These are phyloP conservation scores for Venturia effusa DNA, from an alignment of 2,329 filamentous ascomycete genomes.

Conservation along the genomic window DNA sequence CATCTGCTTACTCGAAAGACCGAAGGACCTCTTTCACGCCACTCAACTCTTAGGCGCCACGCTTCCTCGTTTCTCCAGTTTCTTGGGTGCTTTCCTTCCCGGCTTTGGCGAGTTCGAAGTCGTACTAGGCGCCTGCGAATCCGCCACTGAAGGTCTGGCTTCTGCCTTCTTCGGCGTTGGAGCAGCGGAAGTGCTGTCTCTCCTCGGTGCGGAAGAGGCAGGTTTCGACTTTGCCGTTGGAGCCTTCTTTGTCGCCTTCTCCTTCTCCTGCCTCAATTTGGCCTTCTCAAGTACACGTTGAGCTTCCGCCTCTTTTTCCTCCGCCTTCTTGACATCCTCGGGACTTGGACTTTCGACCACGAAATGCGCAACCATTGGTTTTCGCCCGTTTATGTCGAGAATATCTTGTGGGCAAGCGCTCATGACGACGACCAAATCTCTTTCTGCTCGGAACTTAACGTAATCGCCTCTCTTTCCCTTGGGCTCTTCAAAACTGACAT, in stretches of 20 bases:
- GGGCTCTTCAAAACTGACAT: slow-evolving; percentile 31
- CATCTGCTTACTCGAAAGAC: background rate
- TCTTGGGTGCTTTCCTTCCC: slow-evolving; percentile 6
- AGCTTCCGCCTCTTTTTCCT: slow-evolving; percentile 7
- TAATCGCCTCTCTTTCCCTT: slow-evolving; percentile 31
- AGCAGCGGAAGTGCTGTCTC: background rate
- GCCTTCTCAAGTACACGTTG: slow-evolving; percentile 7
- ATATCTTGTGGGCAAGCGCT: slow-evolving; percentile 37
- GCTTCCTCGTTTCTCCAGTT: slow-evolving; percentile 12
- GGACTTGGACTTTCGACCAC: slow-evolving; percentile 17
- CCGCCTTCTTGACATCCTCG: slow-evolving; percentile 7
- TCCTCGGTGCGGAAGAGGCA: background rate
- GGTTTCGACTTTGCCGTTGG: background rate
- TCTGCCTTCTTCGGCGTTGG: background rate
- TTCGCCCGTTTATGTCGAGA: slow-evolving; percentile 31
- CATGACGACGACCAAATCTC: slow-evolving; percentile 37
- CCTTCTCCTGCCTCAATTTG: slow-evolving; percentile 5
- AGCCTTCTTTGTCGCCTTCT: background rate
- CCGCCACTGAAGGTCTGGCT: background rate
- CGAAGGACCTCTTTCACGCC: background rate
- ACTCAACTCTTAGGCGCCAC: background rate
- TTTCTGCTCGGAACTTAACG: slow-evolving; percentile 32
- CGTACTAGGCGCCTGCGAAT: background rate
- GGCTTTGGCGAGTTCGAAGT: slow-evolving; percentile 1
- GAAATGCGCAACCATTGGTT: slow-evolving; percentile 35